phyloP scores from a whole-genome alignment of 2,329 filamentous ascomycete species.

The Simplicillium aogashimaense region DNA sequence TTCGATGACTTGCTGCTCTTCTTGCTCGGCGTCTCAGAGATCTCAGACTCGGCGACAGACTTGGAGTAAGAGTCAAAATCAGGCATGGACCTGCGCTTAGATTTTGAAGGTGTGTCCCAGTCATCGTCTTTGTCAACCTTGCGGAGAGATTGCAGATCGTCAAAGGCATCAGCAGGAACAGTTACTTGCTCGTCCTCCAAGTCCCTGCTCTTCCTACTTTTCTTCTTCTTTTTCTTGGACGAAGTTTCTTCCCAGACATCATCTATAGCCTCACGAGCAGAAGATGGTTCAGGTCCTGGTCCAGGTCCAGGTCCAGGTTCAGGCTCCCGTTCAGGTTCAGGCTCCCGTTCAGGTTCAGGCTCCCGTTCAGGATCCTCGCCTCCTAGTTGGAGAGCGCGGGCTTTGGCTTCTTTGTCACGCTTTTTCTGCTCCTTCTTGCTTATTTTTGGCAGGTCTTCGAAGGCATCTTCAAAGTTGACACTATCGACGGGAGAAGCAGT shows the following conservation, averaged over 20 bases:
- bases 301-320: conserved; percentile 3
- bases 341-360: conserved; percentile 13
- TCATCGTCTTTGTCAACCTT: conserved; percentile 25
- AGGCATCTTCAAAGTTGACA: conserved; percentile 12
- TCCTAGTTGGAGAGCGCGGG: conserved; percentile 14
- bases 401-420: conserved; percentile 27
- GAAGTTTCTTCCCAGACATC: conserved; percentile 17
- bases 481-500: conserved; percentile 4
- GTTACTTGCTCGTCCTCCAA: conserved; percentile 17
- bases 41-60: conserved; percentile 24
- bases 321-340: conserved; percentile 10
- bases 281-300: conserved; percentile 1
- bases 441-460: conserved; percentile 14
- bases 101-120: conserved; percentile 22
- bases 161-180: conserved; percentile 18
- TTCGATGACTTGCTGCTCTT: conserved; percentile 28
- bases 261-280: conserved; percentile 7
- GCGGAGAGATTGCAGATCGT: conserved; percentile 12
- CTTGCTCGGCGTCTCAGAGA: conserved; percentile 25
- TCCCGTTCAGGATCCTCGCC: conserved; percentile 1
- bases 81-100: conserved; percentile 17
- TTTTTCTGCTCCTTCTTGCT: conserved; percentile 27
- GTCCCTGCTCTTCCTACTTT: conserved; percentile 15
- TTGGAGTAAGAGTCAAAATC: conserved; percentile 20
- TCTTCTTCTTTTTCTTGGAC: conserved; percentile 22